Base-by-base conservation (phyloP, 768 basidiomycete genomes). In the Dentipellis sp. region DNA sequence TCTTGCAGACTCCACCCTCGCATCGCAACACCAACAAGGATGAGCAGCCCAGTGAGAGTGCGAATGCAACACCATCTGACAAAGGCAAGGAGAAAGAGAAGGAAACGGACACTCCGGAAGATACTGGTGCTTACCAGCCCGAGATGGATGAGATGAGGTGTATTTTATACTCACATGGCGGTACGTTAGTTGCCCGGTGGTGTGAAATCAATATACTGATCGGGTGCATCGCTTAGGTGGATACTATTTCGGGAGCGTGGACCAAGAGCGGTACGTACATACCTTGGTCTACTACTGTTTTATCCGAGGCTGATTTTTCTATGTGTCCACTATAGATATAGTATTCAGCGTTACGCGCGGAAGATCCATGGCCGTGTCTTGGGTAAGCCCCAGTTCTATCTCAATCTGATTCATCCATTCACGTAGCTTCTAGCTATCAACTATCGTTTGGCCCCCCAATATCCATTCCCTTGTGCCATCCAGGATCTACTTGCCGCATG, bases 341-440 rank as follows among this genome's bases (percentile, higher is more conserved):
- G 81, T 62, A 84, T 91, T 47, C 88, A 91, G 67, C 80, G 93
- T 21, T 82, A 84, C 64, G 94, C 94, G 6, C 82, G 94, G 42
- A 98, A 97, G 71, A 92, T 92, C 67, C 91, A 85, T 58, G 94
- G 94, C 1, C 81, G 95, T 50, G 88, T 91, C 11, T 91, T 95
- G 63, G 82, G 85, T 83, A 64, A 42, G 77, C 65, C 19, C 21
- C 57, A 5, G 39, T 34, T 29, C n/a, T 3, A 3, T 7, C 17
- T 9, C 8, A 29, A 21, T 5, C 53, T 46, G 47, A 45, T 29
- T 29, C 29, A 10, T 14, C 51, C 42, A 34, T 12, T 38, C 34
- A 12, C 49, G 9, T 40, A 56, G 19, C 29, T 70, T 54, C 10
- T 58, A 88, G 86, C 87, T 56, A 76, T 91, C 54, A 87, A 88